A percentile compares a stretch with the other conserved stretches of the same genome.
Evolutionary conservation across 805 yeast species (phyloP).

Genomic region (Citeromyces matritensis): DNA sequence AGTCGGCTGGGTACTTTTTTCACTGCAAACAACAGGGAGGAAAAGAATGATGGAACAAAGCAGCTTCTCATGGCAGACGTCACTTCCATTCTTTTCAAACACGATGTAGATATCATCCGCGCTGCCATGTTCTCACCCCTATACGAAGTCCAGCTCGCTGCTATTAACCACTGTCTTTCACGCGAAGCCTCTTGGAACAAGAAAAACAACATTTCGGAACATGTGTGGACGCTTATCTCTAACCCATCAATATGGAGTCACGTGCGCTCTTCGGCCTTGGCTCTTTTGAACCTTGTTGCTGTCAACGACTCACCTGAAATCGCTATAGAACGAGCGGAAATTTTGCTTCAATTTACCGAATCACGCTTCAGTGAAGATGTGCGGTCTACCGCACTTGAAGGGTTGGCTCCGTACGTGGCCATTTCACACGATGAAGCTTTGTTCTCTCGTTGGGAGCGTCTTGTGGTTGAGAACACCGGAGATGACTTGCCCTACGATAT

Average conservation of each 20-base stretch:
- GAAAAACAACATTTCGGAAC: constrained; percentile 1
- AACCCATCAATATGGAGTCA: constrained; percentile 20
- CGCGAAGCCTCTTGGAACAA: constrained; percentile 2
- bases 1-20: constrained; percentile 1
- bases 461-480: constrained; percentile 13
- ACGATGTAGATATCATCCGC: constrained; percentile 5
- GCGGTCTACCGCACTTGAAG: constrained; percentile 31
- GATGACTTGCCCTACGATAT: constrained; percentile 30
- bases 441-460: constrained; percentile 12
- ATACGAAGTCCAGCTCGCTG: constrained; percentile 28
- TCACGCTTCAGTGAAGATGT: constrained; percentile 25
- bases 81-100: constrained; percentile 13
- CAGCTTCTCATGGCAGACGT: constrained; percentile 26
- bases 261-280: constrained; percentile 25
- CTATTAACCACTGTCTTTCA: constrained; percentile 16
- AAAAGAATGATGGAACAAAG: constrained; percentile 3
- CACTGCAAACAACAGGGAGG: constrained; percentile 3
- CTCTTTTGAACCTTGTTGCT: constrained; percentile 12
- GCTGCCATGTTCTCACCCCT: constrained; percentile 16
- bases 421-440: constrained; percentile 3
- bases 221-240: constrained; percentile 10
- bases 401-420: constrained; percentile 28
- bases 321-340: constrained; percentile 9
- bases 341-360: constrained; percentile 15
- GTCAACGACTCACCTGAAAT: constrained; percentile 2